Evolutionary conservation across 2,329 filamentous ascomycete genomes (phyloP).

Genomic region (Neoascochyta sp.): DNA sequence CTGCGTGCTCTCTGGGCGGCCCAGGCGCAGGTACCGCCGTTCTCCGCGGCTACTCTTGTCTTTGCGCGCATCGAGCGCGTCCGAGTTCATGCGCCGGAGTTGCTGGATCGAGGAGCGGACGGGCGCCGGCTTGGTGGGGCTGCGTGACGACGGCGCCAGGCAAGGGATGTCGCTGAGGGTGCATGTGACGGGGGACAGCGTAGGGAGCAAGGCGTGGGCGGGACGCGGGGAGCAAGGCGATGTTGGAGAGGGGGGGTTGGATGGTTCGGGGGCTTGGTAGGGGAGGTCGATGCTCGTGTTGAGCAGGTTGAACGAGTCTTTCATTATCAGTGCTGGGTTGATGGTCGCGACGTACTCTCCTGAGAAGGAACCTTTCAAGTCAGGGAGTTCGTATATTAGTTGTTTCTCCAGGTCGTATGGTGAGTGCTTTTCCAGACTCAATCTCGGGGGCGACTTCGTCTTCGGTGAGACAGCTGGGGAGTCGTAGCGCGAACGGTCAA

Average conservation of each 20-base stretch:
- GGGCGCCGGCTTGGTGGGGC: slow-evolving; percentile 37
- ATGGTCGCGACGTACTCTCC: slow-evolving; percentile 24
- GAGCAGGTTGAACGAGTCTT: slow-evolving; percentile 18
- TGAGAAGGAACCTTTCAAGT: no score
- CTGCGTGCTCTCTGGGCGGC: slow-evolving; percentile 35
- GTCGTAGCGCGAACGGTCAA: slow-evolving; percentile 12
- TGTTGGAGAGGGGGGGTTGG: slow-evolving; percentile 1
- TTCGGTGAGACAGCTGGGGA: slow-evolving; percentile 42
- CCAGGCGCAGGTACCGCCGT: slow-evolving; percentile 40
- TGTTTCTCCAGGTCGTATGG: slow-evolving; percentile 19
- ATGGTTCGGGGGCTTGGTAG: slow-evolving; percentile 7
- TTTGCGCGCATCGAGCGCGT: slow-evolving; percentile 22
- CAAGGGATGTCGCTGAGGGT: slow-evolving; percentile 23
- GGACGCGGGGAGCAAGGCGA: slow-evolving; percentile 25
- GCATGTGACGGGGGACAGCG: slow-evolving; percentile 14
- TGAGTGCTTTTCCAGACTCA: slow-evolving; percentile 9
- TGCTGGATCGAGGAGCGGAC: slow-evolving; percentile 40
- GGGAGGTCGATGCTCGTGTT: slow-evolving; percentile 17
- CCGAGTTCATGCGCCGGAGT: slow-evolving; percentile 45
- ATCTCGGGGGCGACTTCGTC: slow-evolving; percentile 21
- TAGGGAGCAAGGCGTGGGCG: slow-evolving; percentile 16
- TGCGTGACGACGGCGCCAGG: slow-evolving; percentile 14
- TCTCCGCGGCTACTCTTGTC: slow-evolving; percentile 25
- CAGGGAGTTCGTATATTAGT: no score
- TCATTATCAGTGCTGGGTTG: slow-evolving; percentile 24